phyloP scores from a whole-genome alignment of 2,329 filamentous ascomycete genomes.

The Shiraia bambusicola region DNA sequence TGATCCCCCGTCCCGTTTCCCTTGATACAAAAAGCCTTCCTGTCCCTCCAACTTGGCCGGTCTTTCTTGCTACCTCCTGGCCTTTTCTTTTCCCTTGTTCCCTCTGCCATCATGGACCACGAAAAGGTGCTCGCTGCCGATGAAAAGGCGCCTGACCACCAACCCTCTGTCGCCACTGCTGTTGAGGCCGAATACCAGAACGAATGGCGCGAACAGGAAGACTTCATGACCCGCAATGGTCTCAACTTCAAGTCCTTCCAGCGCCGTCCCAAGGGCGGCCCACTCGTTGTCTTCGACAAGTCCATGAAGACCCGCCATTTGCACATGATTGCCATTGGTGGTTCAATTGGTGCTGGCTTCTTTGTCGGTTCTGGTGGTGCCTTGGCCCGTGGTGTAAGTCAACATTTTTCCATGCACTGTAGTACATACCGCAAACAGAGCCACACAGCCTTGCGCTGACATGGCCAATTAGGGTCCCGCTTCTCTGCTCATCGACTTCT shows the following conservation, averaged over 20 bases:
- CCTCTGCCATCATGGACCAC: slow-evolving; percentile 28
- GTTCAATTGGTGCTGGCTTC: slow-evolving; percentile 64
- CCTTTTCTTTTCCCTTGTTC: slow-evolving; percentile 6
- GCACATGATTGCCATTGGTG: slow-evolving; percentile 65
- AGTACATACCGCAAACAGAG: neutral
- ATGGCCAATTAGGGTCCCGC: slow-evolving; percentile 27
- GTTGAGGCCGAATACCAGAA: slow-evolving; percentile 10
- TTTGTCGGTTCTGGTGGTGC: slow-evolving; percentile 62
- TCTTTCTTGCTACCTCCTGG: slow-evolving; percentile 3
- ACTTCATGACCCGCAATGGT: slow-evolving; percentile 41
- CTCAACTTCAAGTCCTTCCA: slow-evolving; percentile 39
- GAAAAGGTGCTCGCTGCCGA: slow-evolving; percentile 27
- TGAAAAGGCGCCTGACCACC: slow-evolving; percentile 29
- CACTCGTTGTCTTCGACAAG: slow-evolving; percentile 36
- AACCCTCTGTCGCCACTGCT: slow-evolving; percentile 15
- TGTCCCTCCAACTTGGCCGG: slow-evolving; percentile 13
- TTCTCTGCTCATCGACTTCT: slow-evolving; percentile 43
- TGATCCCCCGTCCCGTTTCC: slow-evolving; percentile 22
- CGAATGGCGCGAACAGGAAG: slow-evolving; percentile 35
- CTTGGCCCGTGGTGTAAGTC: slow-evolving; percentile 53
- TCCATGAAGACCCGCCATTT: slow-evolving; percentile 60
- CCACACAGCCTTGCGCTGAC: slow-evolving; percentile 6
- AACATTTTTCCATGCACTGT: no score
- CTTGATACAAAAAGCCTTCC: slow-evolving; percentile 25
- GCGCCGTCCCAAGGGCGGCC: slow-evolving; percentile 31